Evolutionary conservation across 495 filamentous ascomycete species (phyloP).

Genomic region (Neurospora sp.): DNA sequence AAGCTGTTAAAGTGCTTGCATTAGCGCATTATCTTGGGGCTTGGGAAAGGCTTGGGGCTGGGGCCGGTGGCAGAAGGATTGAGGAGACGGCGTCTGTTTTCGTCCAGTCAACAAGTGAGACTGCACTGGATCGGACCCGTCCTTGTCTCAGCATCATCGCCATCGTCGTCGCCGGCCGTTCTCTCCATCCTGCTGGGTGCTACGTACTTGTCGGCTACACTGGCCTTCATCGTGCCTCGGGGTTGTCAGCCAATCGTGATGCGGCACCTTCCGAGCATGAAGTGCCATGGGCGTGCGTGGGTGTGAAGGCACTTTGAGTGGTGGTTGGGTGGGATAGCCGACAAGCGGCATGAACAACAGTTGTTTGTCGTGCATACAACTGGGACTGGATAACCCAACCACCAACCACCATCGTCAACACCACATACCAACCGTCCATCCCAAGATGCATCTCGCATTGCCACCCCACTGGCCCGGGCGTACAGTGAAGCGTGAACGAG

Average conservation of each 20-base stretch:
- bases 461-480: background rate
- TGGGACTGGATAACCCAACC: background rate
- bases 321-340: background rate
- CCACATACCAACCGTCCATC: background rate
- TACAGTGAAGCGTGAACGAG: background rate
- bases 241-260: background rate
- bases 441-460: background rate
- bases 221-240: background rate
- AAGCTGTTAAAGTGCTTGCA: slow-evolving; percentile 18
- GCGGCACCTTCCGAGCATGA: background rate
- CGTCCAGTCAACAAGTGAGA: background rate
- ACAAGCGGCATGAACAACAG: background rate
- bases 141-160: background rate
- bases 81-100: background rate
- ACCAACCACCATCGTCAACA: background rate
- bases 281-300: background rate
- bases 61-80: background rate
- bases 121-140: background rate
- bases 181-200: background rate
- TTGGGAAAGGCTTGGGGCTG: background rate
- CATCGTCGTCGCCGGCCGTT: background rate
- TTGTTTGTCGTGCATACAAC: background rate
- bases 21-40: slow-evolving; percentile 4
- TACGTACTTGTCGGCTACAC: background rate
- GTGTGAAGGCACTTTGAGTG: background rate